Evolutionary conservation across 108 stramenopile species (phyloP), one percentile per base, ranked within the genome.

Genomic region (Skeletonema menzelii): DNA sequence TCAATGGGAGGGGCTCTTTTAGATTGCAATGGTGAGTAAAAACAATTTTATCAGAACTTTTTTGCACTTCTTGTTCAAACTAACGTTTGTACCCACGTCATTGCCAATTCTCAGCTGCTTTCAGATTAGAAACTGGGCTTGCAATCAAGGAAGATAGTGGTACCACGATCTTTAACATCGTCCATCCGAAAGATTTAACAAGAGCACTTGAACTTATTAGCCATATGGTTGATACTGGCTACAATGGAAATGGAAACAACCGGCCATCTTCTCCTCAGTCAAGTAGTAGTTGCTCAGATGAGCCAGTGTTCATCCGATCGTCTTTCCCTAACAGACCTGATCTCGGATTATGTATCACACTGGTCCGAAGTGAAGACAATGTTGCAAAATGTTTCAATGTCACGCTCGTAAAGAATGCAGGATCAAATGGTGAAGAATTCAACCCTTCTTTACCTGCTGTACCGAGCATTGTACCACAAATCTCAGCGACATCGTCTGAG

Each of bases 1-100:
- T 70, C 80, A 11, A 81, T 81, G 80, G 80, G 80, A 24, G 80
- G 80, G 12, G 46, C 69, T 20, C 75, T 81, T 65, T 20, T 81
- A 26, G 80, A 81, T 28, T 72, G 70, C 31, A 72, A 72, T 65
- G 59, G 69, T 70, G 55, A 70, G 69, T 68, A 22, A 53, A 53
- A 0, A 8, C 49, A 53, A 10, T 1, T 20, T 11, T 37, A 35
- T 56, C 35, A 42, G 7, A 4, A 22, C 27, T 46, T 42, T 8
- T 13, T 49, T 59, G 27, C 28, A 17, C 17, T 70, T 32, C 32
- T n/a, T 44, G n/a, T 2, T 47, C 13, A 15, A 17, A 6, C 22
- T 40, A 26, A 26, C 20, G 8, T 27, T 65, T 27, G 10, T 35
- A 38, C 11, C 56, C 59, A 68, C 69, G 13, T 38, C 6, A 44